Base-by-base conservation (phyloP, 1,284 basidiomycete genomes). In the Malassezia equina region DNA sequence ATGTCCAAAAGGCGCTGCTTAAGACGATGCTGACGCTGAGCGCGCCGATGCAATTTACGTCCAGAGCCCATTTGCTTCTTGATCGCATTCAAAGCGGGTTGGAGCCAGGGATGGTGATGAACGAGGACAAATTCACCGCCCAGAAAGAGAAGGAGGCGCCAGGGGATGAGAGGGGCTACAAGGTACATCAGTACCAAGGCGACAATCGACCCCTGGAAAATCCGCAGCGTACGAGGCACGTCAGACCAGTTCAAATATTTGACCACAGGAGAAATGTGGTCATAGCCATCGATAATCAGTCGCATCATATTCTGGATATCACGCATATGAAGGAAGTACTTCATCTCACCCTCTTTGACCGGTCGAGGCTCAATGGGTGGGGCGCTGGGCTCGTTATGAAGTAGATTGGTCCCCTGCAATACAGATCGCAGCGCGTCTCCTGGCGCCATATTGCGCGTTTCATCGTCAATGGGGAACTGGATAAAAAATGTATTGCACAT, bases 241-340 rank as follows among this genome's bases (percentile, higher is more conserved):
- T 63, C 64, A 0, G 73, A 75, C 73, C 73, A 75, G 57, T 75
- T 72, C 42, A 75, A 56, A 51, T 69, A 72, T 15, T 65, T 63
- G 12, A 73, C 65, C 5, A 69, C 51, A 4, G 69, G 67, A 0
- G 64, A 58, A n/a, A 70, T 61, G 29, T 63, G 52, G 42, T 71
- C 68, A 52, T 75, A 74, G 40, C 61, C 67, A 33, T 71, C 67
- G 31, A 71, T 69, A 36, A 74, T 61, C 57, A 73, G 63, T 13
- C 61, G 57, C 71, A 74, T 74, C 71, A 73, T 73, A 60, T 74
- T 74, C 52, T 74, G 71, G 19, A 74, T 73, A 57, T 74, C 70
- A n/a, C 71, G 58, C 52, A 74, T 58, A 29, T 74, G 71, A 40
- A 71, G 60, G 47, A 65, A 69, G 56, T 70, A 74, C 25, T 67